A percentile compares a stretch with the other conserved stretches of the same genome.
Evolutionary conservation across 2,329 filamentous ascomycete species (phyloP).

Genomic region (Magnaporthiopsis incrustans): DNA sequence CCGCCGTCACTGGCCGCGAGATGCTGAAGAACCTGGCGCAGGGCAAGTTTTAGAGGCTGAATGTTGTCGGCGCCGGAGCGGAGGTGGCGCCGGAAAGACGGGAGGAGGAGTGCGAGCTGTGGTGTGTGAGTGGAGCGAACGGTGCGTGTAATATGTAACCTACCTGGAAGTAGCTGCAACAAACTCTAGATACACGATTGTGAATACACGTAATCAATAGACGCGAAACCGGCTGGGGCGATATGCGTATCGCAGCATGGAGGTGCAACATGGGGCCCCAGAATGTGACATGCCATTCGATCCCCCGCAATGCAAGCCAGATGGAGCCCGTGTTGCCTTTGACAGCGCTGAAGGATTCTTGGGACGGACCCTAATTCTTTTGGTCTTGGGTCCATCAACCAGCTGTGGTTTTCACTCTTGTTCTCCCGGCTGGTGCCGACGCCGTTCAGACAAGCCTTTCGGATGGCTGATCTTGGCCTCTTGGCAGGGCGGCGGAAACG

Average conservation of each 20-base stretch:
- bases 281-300: not conserved
- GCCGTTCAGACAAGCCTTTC: not conserved
- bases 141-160: too few relatives aligned
- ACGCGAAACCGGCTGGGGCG: too few relatives aligned
- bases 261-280: not conserved
- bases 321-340: too few relatives aligned
- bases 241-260: too few relatives aligned
- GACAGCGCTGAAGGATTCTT: too few relatives aligned
- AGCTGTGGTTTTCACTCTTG: too few relatives aligned
- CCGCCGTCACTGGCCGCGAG: constrained; percentile 62
- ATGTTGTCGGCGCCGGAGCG: not conserved
- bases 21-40: constrained; percentile 66
- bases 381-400: too few relatives aligned
- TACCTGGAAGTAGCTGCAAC: too few relatives aligned
- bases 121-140: not conserved
- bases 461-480: not conserved
- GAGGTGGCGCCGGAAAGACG: not conserved
- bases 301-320: too few relatives aligned
- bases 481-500: not conserved
- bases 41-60: constrained; percentile 54
- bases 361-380: too few relatives aligned
- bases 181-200: not conserved
- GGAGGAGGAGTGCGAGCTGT: too few relatives aligned
- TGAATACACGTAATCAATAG: not conserved
- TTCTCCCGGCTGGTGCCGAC: not conserved